These are phyloP conservation scores for Crepidotus variabilis DNA, from an alignment of 768 basidiomycete genomes.

Conservation along the genomic window DNA sequence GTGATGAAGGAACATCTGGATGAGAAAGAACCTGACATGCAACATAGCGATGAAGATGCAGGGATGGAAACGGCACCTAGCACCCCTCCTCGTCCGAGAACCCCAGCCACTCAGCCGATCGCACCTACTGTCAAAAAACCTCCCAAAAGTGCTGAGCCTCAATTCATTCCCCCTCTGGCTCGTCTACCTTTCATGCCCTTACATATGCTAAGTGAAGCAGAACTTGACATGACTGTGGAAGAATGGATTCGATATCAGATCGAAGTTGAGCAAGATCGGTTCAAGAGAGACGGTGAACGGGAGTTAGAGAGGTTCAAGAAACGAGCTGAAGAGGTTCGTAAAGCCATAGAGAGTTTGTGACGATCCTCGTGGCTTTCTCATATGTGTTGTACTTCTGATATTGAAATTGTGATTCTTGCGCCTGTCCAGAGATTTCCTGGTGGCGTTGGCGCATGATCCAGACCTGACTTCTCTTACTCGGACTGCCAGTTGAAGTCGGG, in stretches of 20 bases:
- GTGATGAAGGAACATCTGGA: constrained; percentile 22
- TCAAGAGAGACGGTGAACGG: constrained; percentile 41
- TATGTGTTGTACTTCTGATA: neutral
- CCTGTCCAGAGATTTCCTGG: no score
- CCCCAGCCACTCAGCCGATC: constrained; percentile 8
- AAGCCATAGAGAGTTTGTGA: constrained; percentile 33
- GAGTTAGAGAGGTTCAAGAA: constrained; percentile 38
- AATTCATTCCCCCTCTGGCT: constrained; percentile 36
- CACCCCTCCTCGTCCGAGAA: constrained; percentile 7
- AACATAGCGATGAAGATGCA: neutral
- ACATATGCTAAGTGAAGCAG: constrained; percentile 53
- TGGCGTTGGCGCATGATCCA: no score
- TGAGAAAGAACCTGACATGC: constrained; percentile 7
- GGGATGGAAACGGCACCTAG: constrained; percentile 6
- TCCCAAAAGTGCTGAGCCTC: constrained; percentile 10
- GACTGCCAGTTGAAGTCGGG: no score
- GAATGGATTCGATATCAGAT: constrained; percentile 82
- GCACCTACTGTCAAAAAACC: neutral
- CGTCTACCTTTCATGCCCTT: constrained; percentile 42
- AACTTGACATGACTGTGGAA: constrained; percentile 77
- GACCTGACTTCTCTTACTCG: no score
- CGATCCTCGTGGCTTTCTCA: neutral
- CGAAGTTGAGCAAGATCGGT: constrained; percentile 57
- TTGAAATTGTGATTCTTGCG: no score
- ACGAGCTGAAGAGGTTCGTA: constrained; percentile 37